These are phyloP conservation scores for Setaria viridis DNA, from an alignment of 202 grass and related monocot genomes.

Conservation along the genomic window DNA sequence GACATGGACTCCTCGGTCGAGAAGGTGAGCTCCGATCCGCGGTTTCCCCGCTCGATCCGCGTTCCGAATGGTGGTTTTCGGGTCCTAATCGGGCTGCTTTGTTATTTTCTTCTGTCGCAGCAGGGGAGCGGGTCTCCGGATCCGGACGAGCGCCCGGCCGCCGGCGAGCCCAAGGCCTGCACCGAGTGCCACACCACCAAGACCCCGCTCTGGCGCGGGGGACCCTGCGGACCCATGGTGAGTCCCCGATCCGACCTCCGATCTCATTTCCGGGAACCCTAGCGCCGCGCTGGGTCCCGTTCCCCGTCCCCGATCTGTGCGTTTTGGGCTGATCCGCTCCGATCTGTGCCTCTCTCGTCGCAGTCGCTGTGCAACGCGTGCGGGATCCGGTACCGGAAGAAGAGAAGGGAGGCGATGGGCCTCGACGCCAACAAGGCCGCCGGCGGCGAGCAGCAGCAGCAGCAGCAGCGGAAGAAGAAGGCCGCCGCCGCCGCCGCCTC, in stretches of 20 bases:
- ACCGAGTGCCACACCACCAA: conserved; percentile 85
- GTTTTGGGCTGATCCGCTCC: conserved; percentile 31
- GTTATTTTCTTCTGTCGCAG: neutral
- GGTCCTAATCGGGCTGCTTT: neutral
- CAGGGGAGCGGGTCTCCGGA: conserved; percentile 53
- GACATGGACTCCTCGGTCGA: conserved; percentile 53
- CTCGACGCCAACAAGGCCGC: conserved; percentile 46
- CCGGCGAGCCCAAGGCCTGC: conserved; percentile 72
- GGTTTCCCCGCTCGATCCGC: neutral
- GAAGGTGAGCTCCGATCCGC: conserved; percentile 61
- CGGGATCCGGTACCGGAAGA: conserved; percentile 95
- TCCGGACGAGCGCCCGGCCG: conserved; percentile 51
- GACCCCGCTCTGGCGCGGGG: conserved; percentile 92
- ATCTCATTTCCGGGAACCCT: conserved; percentile 28
- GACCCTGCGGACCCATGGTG: conserved; percentile 86
- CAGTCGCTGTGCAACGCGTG: conserved; percentile 99
- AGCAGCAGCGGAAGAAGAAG: conserved; percentile 51
- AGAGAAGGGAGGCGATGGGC: conserved; percentile 69
- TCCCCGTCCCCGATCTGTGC: conserved; percentile 31
- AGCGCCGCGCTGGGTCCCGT: neutral
- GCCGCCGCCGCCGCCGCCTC: neutral
- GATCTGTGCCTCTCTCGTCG: conserved; percentile 35
- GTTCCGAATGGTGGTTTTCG: neutral
- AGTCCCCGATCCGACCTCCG: conserved; percentile 15
- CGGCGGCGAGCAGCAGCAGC: neutral